These are phyloP conservation scores for Candida sp. DNA, from an alignment of 1,139 yeast species.

Conservation along the genomic window DNA sequence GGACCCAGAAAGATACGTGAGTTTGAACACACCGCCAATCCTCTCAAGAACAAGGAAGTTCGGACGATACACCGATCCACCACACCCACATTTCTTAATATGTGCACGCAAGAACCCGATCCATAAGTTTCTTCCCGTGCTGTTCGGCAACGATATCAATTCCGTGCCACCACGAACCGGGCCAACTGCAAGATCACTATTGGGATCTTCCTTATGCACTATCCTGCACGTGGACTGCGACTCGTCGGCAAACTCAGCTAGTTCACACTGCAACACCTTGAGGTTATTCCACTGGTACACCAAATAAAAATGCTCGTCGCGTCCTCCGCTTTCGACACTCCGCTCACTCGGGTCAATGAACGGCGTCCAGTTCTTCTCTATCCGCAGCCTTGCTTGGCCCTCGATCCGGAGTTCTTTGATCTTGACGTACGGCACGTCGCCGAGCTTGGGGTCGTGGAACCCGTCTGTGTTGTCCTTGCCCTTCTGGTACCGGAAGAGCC, in stretches of 20 bases:
- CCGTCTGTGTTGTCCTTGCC: constrained; percentile 33
- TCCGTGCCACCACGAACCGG: constrained; percentile 57
- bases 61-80: constrained; percentile 52
- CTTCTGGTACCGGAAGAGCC: constrained; percentile 34
- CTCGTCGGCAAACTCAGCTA: constrained; percentile 45
- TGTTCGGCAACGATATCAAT: constrained; percentile 39
- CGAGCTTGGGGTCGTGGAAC: constrained; percentile 16
- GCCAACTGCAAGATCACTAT: constrained; percentile 23
- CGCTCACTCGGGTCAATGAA: constrained; percentile 28
- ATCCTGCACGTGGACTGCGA: constrained; percentile 22
- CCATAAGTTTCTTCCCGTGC: constrained; percentile 44
- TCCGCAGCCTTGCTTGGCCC: constrained; percentile 30
- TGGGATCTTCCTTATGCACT: constrained; percentile 20
- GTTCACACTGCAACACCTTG: constrained; percentile 47
- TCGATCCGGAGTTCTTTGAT: constrained; percentile 31
- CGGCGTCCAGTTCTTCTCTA: constrained; percentile 60
- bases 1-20: constrained; percentile 38
- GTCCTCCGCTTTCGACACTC: constrained; percentile 2
- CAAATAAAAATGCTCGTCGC: constrained; percentile 39
- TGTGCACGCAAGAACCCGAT: constrained; percentile 56
- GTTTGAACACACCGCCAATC: constrained; percentile 23
- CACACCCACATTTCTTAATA: constrained; percentile 53
- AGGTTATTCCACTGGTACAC: constrained; percentile 49
- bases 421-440: constrained; percentile 22
- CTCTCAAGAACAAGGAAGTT: constrained; percentile 38